phyloP scores from a whole-genome alignment of 139 green algal species.

The Micromonas pusilla region DNA sequence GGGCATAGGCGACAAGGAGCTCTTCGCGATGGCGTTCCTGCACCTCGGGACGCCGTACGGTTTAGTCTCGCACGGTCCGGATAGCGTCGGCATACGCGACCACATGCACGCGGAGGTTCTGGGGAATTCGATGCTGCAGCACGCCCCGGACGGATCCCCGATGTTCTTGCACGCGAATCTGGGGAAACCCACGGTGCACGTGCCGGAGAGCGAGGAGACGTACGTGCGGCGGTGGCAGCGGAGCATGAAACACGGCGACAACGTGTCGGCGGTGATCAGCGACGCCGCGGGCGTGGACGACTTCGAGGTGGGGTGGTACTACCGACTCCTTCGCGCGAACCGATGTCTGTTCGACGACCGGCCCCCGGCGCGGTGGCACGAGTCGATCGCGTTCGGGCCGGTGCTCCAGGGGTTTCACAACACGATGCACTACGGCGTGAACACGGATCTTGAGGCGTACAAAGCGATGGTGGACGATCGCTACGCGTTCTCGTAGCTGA shows the following conservation, averaged over 20 bases:
- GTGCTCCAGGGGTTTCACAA: background rate
- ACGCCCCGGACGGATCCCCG: background rate
- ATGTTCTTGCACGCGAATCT: conserved; percentile 20
- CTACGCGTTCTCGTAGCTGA: too few relatives aligned
- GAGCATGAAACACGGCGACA: background rate
- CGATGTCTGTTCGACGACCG: background rate
- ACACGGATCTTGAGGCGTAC: background rate
- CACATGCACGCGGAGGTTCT: background rate
- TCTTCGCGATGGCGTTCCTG: background rate
- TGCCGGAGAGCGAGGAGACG: background rate
- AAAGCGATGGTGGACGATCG: too few relatives aligned
- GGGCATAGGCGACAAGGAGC: conserved; percentile 23
- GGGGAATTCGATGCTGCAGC: conserved; percentile 25
- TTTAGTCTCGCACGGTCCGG: background rate
- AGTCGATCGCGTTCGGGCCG: background rate
- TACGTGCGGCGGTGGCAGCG: background rate
- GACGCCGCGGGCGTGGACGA: background rate
- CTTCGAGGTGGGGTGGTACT: background rate
- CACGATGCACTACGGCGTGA: background rate
- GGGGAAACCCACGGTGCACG: background rate
- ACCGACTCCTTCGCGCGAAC: background rate
- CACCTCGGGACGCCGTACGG: conserved; percentile 2
- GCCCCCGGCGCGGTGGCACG: background rate
- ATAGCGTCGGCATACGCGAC: background rate
- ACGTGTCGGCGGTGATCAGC: background rate